Base-by-base conservation (phyloP, 192 early-diverging fungal species). In the Phycomyces blakesleeanus region DNA sequence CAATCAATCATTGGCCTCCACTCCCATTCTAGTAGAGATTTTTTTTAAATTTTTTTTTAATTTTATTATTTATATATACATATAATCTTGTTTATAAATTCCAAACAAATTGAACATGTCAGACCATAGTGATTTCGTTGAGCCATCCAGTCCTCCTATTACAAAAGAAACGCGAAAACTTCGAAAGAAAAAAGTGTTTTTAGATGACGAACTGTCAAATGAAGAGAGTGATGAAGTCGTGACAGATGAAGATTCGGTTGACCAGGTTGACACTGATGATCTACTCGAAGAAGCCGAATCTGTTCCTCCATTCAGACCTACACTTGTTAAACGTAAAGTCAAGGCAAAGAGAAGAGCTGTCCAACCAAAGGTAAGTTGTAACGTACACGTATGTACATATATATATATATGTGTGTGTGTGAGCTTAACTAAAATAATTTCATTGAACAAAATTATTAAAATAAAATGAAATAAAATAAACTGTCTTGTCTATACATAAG, bases 81-180 rank as follows among this genome's bases (percentile, higher is more conserved):
- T n/a, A n/a, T n/a, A n/a, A n/a, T n/a, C n/a, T 58, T 24, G 10
- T 59, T 25, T 39, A 38, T 11, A 21, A 24, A 6, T 41, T 41
- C 40, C 40, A 10, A 6, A 41, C 14, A n/a, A 47, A 14, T n/a
- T 18, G 15, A 6, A 47, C 3, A 47, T 47, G 44, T 47, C 44
- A 47, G 44, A 47, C 18, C 44, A 47, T 3, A 47, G 44, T 18
- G 44, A 47, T 47, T 1, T 47, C 11, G 3, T 18, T 47, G 44
- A 47, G 2, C 11, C 44, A 12, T 11, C 12, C 3, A 47, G 15
- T 47, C 44, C 44, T n/a, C 44, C 11, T 47, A 47, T 63, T 39
- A 39, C 67, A 5, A 69, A 69, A 57, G 67, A 69, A 40, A 69
- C 67, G 3, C 59, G 67, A 16, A 69, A 69, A 55, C 38, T 69